Base-by-base conservation (phyloP, 768 basidiomycete species). In the Suillus occidentalis region DNA sequence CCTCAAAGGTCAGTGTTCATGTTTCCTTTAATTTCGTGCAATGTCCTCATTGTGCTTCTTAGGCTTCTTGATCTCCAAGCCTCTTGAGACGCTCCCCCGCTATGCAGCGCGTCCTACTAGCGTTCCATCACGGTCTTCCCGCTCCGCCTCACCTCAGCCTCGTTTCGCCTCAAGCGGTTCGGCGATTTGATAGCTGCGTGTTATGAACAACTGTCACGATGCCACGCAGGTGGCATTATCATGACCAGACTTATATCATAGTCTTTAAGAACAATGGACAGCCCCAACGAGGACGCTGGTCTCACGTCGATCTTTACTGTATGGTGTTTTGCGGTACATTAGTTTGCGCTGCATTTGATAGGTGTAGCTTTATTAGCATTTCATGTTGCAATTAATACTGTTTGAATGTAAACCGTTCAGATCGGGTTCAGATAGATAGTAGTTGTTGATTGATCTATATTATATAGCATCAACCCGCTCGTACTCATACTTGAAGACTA, bases 21-120 rank as follows among this genome's bases (percentile, higher is more conserved):
- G 16, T 40, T 39, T 39, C 16, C 8, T 40, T 16, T 28, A 0
- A 28, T 28, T 28, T 28, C 6, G 5, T 20, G 28, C 10, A 10
- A 25, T 0, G 39, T 67, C 39, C 60, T 70, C 50, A 71, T 60
- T 39, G 3, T 52, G 62, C 12, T 60, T 37, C 31, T 52, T 58
- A 83, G 83, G 85, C 25, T 88, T 81, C 73, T 71, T 88, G 53
- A 83, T 89, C 68, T 83, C 85, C 53, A 87, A 84, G 67, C 89
- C 89, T 31, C 75, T 87, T 6, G 87, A 89, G 72, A 75, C 85
- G 0, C 77, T 89, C 25, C 89, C 89, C 12, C 82, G 87, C 28
- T 88, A 89, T 67, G 83, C 80, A 6, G 68, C 82, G 57, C 78
- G 74, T 61, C 74, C 81, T 20, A 75, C 73, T 39, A 76, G 72